Percentiles rank a stretch among this genome's conserved stretches.
Conservation (phyloP, 345 rosid genomes). For the Cardamine occulta region DNA sequence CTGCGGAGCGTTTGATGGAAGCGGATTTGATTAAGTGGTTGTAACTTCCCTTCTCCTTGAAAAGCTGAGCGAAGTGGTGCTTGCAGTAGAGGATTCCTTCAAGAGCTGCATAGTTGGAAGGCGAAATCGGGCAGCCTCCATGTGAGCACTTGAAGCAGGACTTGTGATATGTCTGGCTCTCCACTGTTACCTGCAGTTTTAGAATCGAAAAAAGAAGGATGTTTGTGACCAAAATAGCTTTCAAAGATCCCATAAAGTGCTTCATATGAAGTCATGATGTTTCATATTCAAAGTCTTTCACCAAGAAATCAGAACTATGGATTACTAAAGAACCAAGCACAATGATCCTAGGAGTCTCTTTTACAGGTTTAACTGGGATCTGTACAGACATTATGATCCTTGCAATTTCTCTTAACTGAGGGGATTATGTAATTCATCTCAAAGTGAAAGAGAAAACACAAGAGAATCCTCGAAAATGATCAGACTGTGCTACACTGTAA, state of each 20-base stretch:
- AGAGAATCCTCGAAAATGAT: not conserved
- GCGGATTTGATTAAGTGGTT: conserved; percentile 91
- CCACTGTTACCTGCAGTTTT: conserved; percentile 68
- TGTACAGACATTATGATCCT: not conserved
- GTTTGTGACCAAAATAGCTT: conserved; percentile 16
- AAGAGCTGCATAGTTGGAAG: conserved; percentile 75
- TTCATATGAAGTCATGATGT: conserved; percentile 4
- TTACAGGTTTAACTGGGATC: too few species aligned
- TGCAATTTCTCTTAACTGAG: not conserved
- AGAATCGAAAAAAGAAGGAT: not conserved
- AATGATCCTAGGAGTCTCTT: not conserved
- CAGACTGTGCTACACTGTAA: not conserved
- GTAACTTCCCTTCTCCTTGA: conserved; percentile 98
- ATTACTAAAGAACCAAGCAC: conserved; percentile 5
- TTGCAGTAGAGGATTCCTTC: conserved; percentile 84
- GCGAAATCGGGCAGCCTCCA: conserved; percentile 75
- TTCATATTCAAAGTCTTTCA: not conserved
- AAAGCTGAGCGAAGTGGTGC: conserved; percentile 85
- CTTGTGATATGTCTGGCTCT: conserved; percentile 86
- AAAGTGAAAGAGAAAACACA: not conserved
- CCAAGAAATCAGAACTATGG: not conserved
- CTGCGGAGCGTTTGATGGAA: conserved; percentile 77
- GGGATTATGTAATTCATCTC: not conserved
- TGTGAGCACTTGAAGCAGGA: conserved; percentile 86
- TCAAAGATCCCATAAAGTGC: not conserved